These are phyloP conservation scores for Cladosporium oxysporum DNA, from an alignment of 2,329 filamentous ascomycete genomes.

Conservation along the genomic window DNA sequence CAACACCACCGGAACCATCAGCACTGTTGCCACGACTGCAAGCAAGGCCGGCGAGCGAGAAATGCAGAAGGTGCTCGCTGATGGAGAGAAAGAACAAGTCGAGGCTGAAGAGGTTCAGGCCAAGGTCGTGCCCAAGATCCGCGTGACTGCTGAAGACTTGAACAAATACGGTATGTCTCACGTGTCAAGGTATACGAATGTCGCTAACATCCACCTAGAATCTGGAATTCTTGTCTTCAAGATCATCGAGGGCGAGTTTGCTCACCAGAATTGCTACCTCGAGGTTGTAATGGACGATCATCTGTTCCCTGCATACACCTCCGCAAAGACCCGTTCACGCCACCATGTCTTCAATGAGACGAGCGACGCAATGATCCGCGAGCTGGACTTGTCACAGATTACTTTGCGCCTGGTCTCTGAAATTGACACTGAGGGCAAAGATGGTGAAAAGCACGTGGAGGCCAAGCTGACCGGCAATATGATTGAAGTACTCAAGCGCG, in stretches of 20 bases:
- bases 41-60: constrained; percentile 40
- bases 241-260: constrained; percentile 83
- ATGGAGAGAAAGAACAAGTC: constrained; percentile 49
- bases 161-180: constrained; percentile 65
- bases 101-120: constrained; percentile 48
- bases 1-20: constrained; percentile 43
- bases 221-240: constrained; percentile 94
- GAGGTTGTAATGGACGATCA: constrained; percentile 95
- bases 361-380: constrained; percentile 92
- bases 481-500: constrained; percentile 78
- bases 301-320: constrained; percentile 84
- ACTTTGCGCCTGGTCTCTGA: constrained; percentile 85
- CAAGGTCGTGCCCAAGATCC: constrained; percentile 70
- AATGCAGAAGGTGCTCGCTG: constrained; percentile 48
- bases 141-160: constrained; percentile 76
- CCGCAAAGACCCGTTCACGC: constrained; percentile 70
- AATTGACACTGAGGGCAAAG: constrained; percentile 70
- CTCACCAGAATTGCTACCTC: constrained; percentile 72
- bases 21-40: constrained; percentile 39
- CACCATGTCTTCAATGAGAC: constrained; percentile 80
- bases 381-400: constrained; percentile 93
- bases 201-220: constrained; percentile 53
- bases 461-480: constrained; percentile 84
- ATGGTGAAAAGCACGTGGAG: constrained; percentile 70
- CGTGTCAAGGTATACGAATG: background rate